Evolutionary conservation across 345 rosid species (phyloP).

Genomic region (Conringia planisiliqua): DNA sequence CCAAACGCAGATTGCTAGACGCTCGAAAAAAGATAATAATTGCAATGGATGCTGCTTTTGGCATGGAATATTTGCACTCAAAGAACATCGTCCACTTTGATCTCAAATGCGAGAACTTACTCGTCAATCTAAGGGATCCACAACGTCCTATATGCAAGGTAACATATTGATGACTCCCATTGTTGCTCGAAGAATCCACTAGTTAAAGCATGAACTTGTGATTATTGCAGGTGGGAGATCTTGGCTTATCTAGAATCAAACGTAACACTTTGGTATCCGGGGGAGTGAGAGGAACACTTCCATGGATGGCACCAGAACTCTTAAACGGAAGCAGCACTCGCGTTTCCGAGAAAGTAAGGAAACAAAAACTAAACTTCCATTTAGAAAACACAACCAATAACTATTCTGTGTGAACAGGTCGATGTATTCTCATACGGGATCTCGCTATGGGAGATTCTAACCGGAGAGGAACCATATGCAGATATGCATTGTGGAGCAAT

Average conservation of each 20-base stretch:
- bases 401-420: neutral
- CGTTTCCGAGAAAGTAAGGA: conserved; percentile 62
- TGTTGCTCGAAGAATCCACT: neutral
- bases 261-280: conserved; percentile 67
- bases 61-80: conserved; percentile 74
- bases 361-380: neutral
- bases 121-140: conserved; percentile 61
- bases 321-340: conserved; percentile 61
- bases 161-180: neutral
- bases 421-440: conserved; percentile 75
- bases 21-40: conserved; percentile 48
- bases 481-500: conserved; percentile 81
- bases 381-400: neutral
- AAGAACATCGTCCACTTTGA: conserved; percentile 72
- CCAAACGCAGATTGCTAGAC: conserved; percentile 49
- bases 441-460: conserved; percentile 71
- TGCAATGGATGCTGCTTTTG: conserved; percentile 80
- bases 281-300: conserved; percentile 71
- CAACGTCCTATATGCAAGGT: conserved; percentile 73
- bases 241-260: conserved; percentile 69
- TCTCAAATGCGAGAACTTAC: conserved; percentile 64
- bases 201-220: neutral
- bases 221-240: conserved; percentile 56
- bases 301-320: conserved; percentile 77
- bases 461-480: conserved; percentile 71